Conservation (phyloP, 2,329 filamentous ascomycete species). For the Trichophyton rubrum region DNA sequence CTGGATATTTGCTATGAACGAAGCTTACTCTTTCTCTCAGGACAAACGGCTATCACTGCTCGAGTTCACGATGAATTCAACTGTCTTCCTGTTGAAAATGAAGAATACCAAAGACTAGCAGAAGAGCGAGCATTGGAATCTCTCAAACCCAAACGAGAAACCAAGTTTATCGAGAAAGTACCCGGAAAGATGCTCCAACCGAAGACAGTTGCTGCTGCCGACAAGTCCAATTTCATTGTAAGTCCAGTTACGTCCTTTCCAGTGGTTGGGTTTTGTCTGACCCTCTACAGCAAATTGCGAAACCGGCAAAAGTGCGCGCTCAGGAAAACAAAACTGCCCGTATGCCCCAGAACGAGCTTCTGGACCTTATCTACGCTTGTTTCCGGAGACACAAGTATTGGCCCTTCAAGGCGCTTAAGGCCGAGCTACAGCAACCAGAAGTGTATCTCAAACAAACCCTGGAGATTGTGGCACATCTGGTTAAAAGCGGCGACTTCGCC, state of each 20-base stretch:
- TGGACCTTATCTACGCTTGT: conserved; percentile 70
- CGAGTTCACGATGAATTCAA: conserved; percentile 65
- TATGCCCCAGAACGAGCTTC: conserved; percentile 74
- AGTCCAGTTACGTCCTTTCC: conserved; percentile 13
- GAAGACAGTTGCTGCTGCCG: conserved; percentile 39
- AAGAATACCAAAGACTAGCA: conserved; percentile 53
- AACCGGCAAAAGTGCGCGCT: conserved; percentile 41
- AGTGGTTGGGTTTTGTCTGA: not conserved
- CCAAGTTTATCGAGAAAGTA: conserved; percentile 37
- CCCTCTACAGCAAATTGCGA: conserved; percentile 32
- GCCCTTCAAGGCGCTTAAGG: conserved; percentile 78
- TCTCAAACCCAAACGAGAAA: conserved; percentile 48
- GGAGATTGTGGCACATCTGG: conserved; percentile 67
- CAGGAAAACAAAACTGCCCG: conserved; percentile 76
- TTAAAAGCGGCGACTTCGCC: conserved; percentile 71
- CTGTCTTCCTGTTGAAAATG: conserved; percentile 58
- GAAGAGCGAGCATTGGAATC: conserved; percentile 46
- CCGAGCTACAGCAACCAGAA: conserved; percentile 71
- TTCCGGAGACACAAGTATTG: conserved; percentile 85
- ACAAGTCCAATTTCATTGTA: conserved; percentile 33
- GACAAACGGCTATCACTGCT: conserved; percentile 65
- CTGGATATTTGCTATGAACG: not conserved
- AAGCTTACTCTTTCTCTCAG: conserved; percentile 30
- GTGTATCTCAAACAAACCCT: conserved; percentile 80
- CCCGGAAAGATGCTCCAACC: conserved; percentile 45